Evolutionary conservation across 495 filamentous ascomycete species (phyloP).

Genomic region (Neurospora africana): DNA sequence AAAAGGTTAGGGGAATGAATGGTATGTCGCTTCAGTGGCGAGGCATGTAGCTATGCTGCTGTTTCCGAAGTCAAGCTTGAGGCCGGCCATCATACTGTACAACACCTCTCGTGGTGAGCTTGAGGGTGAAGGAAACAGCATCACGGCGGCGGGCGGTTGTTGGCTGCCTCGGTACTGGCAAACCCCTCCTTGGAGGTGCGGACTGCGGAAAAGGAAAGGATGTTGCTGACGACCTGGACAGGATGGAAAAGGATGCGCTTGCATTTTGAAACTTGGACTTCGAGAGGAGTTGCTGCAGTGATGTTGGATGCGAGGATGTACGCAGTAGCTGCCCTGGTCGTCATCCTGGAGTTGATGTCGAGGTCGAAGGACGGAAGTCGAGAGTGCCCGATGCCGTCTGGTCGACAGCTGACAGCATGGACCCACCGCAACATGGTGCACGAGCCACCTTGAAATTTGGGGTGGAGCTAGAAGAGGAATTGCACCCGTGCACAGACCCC

Average conservation of each 20-base stretch:
- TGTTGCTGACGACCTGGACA: neutral
- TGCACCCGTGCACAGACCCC: constrained; percentile 10
- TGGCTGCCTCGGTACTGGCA: neutral
- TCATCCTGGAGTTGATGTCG: neutral
- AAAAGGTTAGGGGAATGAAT: neutral
- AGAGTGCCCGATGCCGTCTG: neutral
- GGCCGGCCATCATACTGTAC: neutral
- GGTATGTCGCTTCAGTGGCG: neutral
- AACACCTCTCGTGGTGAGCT: neutral
- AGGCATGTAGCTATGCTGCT: neutral
- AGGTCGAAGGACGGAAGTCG: neutral
- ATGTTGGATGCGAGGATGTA: neutral
- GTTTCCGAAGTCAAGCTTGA: neutral
- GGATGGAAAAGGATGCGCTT: neutral
- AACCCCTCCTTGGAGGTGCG: neutral
- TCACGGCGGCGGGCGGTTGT: neutral
- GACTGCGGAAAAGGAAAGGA: neutral
- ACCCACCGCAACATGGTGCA: neutral
- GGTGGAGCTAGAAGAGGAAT: neutral
- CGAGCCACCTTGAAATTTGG: neutral
- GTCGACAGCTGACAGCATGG: neutral
- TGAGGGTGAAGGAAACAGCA: neutral
- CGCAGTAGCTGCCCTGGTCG: neutral
- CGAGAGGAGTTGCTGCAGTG: neutral
- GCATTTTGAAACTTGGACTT: neutral